Evolutionary conservation across 768 basidiomycete genomes (phyloP).

Genomic region (Rhodotorula kratochvilovae): DNA sequence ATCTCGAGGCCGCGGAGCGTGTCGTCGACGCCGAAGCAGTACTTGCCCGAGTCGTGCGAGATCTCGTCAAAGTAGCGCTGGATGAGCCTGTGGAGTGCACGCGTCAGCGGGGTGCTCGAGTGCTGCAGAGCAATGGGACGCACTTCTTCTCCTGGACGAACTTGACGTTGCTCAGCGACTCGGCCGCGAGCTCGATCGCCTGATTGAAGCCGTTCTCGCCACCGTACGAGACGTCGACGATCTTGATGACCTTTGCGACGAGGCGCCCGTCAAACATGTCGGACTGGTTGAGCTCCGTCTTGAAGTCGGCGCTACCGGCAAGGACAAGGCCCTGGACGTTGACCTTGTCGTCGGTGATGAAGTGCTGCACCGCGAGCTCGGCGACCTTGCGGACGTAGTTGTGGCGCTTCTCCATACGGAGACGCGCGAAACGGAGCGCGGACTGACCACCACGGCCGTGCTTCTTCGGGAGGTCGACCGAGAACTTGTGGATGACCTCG

Average conservation of each 20-base stretch:
- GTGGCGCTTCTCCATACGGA: conserved; percentile 98
- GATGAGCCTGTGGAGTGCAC: conserved; percentile 57
- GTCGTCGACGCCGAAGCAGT: conserved; percentile 96
- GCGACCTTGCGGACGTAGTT: conserved; percentile 99
- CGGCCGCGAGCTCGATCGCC: conserved; percentile 94
- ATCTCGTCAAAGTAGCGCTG: conserved; percentile 99
- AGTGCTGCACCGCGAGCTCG: conserved; percentile 93
- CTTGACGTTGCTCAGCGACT: conserved; percentile 95
- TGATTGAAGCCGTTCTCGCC: conserved; percentile 99
- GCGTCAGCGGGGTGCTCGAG: background rate
- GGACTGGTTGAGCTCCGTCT: conserved; percentile 90
- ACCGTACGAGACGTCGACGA: conserved; percentile 97
- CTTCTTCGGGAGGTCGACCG: conserved; percentile 98
- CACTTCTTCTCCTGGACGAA: conserved; percentile 94
- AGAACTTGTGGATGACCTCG: conserved; percentile 95
- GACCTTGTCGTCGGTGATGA: conserved; percentile 95
- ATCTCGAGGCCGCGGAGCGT: conserved; percentile 94
- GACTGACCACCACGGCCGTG: conserved; percentile 99
- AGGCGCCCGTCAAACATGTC: conserved; percentile 93
- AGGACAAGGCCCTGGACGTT: conserved; percentile 94
- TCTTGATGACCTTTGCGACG: conserved; percentile 87
- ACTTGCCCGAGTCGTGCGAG: conserved; percentile 90
- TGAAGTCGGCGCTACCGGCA: conserved; percentile 97
- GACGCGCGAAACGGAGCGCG: conserved; percentile 97
- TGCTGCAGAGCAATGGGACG: background rate